A percentile compares a stretch with the other conserved stretches of the same genome.
Conservation (phyloP, 2,329 filamentous ascomycete genomes). For the Pestalotiopsis sp. region DNA sequence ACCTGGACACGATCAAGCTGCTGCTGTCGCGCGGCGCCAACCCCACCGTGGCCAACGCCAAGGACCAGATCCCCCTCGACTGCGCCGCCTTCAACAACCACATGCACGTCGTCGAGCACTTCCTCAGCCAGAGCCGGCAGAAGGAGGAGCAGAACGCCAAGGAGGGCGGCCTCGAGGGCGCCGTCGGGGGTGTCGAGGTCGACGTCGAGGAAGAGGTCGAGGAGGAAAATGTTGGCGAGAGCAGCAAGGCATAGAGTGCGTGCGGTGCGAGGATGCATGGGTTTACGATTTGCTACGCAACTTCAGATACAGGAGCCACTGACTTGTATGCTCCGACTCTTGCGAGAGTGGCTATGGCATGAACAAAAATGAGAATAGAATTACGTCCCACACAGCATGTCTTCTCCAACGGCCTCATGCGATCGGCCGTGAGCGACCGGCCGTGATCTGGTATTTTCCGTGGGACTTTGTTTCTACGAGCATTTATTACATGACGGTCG, state of each 20-base stretch:
- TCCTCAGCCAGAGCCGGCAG: constrained; percentile 50
- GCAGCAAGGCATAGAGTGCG: neutral
- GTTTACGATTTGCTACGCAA: neutral
- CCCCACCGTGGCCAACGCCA: constrained; percentile 77
- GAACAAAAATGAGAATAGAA: neutral
- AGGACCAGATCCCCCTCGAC: constrained; percentile 80
- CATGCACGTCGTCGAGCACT: constrained; percentile 65
- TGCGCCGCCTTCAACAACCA: constrained; percentile 73
- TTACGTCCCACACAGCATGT: neutral
- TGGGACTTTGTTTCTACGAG: too few relatives aligned
- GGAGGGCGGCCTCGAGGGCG: constrained; percentile 42
- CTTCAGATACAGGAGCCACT: neutral
- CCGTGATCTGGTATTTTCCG: neutral
- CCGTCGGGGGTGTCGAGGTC: constrained; percentile 35
- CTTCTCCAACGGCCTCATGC: neutral
- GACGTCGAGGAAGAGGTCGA: constrained; percentile 18
- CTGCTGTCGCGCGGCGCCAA: constrained; percentile 79
- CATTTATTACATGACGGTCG: too few relatives aligned
- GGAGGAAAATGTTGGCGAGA: neutral
- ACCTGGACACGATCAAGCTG: constrained; percentile 77
- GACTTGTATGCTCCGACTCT: neutral
- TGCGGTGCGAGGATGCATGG: too few relatives aligned
- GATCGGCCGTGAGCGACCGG: accelerated
- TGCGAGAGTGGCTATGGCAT: neutral
- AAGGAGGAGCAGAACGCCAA: constrained; percentile 52